Conservation (phyloP, 306 rosid species). For the Lathyrus tuberosus region DNA sequence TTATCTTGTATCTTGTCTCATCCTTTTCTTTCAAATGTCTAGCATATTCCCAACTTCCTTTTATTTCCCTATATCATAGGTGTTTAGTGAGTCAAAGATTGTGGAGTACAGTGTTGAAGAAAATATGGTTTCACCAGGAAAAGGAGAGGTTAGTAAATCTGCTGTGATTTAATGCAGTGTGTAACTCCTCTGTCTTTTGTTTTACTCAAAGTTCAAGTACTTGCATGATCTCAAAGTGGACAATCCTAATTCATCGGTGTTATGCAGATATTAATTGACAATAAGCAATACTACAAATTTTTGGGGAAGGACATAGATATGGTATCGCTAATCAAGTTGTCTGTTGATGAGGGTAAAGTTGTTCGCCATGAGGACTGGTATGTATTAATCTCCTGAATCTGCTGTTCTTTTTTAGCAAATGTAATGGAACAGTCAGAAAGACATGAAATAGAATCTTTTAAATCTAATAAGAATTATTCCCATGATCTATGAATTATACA, state of each 20-base stretch:
- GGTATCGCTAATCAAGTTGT: constrained; percentile 75
- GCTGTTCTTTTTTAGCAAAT: background rate
- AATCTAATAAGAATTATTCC: background rate
- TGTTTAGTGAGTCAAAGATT: constrained; percentile 81
- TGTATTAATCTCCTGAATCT: constrained; percentile 2
- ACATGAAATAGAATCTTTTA: background rate
- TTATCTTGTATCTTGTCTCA: background rate
- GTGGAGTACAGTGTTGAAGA: constrained; percentile 69
- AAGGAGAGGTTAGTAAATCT: constrained; percentile 66
- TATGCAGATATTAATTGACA: constrained; percentile 66
- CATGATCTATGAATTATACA: too few relatives aligned
- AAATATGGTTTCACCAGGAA: constrained; percentile 64
- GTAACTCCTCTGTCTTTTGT: constrained; percentile 5
- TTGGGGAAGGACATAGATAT: constrained; percentile 70
- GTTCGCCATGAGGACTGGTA: constrained; percentile 91
- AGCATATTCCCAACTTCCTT: constrained; percentile 10
- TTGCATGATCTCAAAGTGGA: constrained; percentile 34
- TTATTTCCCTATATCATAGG: constrained; percentile 42
- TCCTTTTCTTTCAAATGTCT: constrained; percentile 25
- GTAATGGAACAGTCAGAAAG: constrained; percentile 9
- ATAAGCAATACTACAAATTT: constrained; percentile 71
- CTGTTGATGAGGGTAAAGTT: constrained; percentile 67
- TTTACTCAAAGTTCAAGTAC: background rate
- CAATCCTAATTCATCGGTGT: constrained; percentile 29
- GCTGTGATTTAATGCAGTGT: constrained; percentile 11